Conservation (phyloP, 2,329 filamentous ascomycete species). For the Cyphellophora europaea region DNA sequence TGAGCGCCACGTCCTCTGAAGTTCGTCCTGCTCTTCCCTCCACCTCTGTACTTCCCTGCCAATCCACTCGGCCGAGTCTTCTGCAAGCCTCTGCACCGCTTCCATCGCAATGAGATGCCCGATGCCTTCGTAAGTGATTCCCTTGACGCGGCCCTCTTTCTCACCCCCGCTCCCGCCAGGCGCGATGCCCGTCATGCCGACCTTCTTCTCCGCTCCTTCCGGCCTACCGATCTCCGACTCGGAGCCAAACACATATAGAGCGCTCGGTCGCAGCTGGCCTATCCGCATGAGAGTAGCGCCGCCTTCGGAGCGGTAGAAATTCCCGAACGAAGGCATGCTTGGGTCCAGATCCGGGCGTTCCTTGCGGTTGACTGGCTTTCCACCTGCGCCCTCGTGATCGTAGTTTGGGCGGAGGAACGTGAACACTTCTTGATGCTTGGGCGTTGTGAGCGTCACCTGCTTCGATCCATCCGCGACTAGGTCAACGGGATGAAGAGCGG, state of each 20-base stretch:
- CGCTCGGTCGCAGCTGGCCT: conserved; percentile 34
- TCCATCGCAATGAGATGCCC: conserved; percentile 22
- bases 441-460: conserved; percentile 62
- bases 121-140: conserved; percentile 16
- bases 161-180: conserved; percentile 40
- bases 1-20: conserved; percentile 12
- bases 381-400: conserved; percentile 52
- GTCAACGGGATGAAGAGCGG: conserved; percentile 32
- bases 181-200: conserved; percentile 29
- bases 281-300: conserved; percentile 28
- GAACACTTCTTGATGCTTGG: conserved; percentile 76
- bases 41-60: conserved; percentile 16
- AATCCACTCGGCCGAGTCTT: conserved; percentile 15
- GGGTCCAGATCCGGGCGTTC: conserved; percentile 37
- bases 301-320: conserved; percentile 37
- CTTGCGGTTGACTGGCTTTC: conserved; percentile 28
- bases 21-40: conserved; percentile 16
- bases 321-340: conserved; percentile 21
- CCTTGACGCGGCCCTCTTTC: conserved; percentile 35
- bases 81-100: conserved; percentile 18
- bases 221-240: conserved; percentile 32
- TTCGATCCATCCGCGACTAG: conserved; percentile 46
- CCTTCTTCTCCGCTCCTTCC: conserved; percentile 29
- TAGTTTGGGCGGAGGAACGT: conserved; percentile 39
- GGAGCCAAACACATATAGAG: conserved; percentile 36